Base-by-base conservation (phyloP, 1,139 yeast genomes). In the Nakaseomyces kungkrabaensis region DNA sequence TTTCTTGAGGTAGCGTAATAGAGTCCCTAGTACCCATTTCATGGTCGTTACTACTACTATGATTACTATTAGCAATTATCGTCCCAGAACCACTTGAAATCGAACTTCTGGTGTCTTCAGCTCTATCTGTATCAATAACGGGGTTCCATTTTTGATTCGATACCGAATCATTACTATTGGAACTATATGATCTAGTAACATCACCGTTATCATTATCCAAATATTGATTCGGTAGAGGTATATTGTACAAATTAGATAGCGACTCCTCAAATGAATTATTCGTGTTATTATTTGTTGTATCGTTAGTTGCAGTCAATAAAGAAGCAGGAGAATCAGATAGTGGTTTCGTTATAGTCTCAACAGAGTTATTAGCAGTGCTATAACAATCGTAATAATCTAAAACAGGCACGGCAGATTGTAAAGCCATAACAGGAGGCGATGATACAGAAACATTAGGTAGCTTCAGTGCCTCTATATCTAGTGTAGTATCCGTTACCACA, bases 401-500 rank as follows among this genome's bases (percentile, higher is more conserved):
- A 5, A 17, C 34, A 27, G 44, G 34, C 1, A 27, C 33, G 3
- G 13, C 33, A 27, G 44, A 33, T 33, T 33, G 36, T 33, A 33
- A 33, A 9, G 36, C n/a, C 13, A 29, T 29, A 9, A 29, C 31
- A 9, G 24, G 22, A 6, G 25, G 34, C 10, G 34, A 17, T 6
- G 34, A 10, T 27, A 25, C n/a, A 5, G 44, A 27, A 2, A 9
- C 24, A 29, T 13, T 29, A 5, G 44, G 2, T 36, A 27, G 3
- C 25, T 41, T 41, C 5, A 41, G 10, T 7, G 44, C 34, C 25
- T 41, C 44, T n/a, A 41, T 41, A 41, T 47, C 49, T 9, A 43
- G 29, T 13, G 48, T 46, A 40, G 53, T 50, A 41, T 54, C 57
- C 11, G 57, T 54, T 24, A 54, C 45, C 9, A 54, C 46, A 32